phyloP scores from a whole-genome alignment of 2,329 filamentous ascomycete species.

The Biscogniauxia sp. region DNA sequence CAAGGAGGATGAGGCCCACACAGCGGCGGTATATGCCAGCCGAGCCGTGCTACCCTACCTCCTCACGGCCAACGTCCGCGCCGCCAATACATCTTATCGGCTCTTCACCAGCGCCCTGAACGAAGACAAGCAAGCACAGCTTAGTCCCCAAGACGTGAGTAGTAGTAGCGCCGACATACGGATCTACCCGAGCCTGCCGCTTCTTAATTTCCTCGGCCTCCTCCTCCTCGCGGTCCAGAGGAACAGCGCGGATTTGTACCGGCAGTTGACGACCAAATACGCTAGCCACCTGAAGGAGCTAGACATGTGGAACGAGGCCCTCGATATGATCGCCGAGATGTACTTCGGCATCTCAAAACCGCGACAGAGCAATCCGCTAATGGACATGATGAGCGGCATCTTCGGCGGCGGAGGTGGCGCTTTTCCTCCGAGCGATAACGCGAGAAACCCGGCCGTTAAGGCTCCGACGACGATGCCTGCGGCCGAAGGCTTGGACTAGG shows the following conservation, averaged over 20 bases:
- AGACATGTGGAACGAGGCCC: constrained; percentile 73
- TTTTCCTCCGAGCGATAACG: constrained; percentile 32
- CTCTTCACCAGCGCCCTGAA: constrained; percentile 69
- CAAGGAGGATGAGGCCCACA: constrained; percentile 80
- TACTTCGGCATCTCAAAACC: constrained; percentile 93
- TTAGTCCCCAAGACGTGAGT: constrained; percentile 80
- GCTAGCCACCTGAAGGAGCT: constrained; percentile 73
- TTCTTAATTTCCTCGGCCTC: constrained; percentile 90
- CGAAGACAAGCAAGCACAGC: constrained; percentile 49
- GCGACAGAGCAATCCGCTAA: constrained; percentile 83
- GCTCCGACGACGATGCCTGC: constrained; percentile 48
- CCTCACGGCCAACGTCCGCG: constrained; percentile 83
- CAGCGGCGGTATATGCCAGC: constrained; percentile 80
- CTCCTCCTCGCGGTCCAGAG: constrained; percentile 81
- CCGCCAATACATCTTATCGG: constrained; percentile 78
- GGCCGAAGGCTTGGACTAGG: constrained; percentile 59
- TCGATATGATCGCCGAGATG: constrained; percentile 90
- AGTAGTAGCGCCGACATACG: constrained; percentile 70
- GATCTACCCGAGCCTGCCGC: constrained; percentile 86
- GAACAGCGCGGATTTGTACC: constrained; percentile 74
- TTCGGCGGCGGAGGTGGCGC: constrained; percentile 73
- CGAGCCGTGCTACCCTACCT: constrained; percentile 90
- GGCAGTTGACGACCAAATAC: constrained; percentile 80
- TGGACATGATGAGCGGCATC: constrained; percentile 98
- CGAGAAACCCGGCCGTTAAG: constrained; percentile 43